These are phyloP conservation scores for Apiospora koreana DNA, from an alignment of 2,329 filamentous ascomycete genomes.

Conservation along the genomic window DNA sequence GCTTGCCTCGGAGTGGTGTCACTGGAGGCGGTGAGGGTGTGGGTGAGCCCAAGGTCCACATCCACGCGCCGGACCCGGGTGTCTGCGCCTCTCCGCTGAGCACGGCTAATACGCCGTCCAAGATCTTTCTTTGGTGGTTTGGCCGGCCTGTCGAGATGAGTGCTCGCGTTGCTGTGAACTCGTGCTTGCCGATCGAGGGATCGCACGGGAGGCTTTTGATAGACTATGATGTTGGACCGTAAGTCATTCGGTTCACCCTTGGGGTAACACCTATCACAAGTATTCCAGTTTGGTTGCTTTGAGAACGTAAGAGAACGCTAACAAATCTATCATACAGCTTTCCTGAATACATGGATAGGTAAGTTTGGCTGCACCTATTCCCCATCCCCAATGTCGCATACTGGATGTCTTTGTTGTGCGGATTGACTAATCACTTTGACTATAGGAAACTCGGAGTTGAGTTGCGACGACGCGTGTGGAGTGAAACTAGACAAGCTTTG, in stretches of 20 bases:
- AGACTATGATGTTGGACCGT: background rate
- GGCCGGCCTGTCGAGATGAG: background rate
- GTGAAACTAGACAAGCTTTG: background rate
- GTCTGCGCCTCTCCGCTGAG: background rate
- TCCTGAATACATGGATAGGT: background rate
- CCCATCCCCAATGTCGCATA: background rate
- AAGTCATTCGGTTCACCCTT: too few relatives aligned
- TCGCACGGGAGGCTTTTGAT: background rate
- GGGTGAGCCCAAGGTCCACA: background rate
- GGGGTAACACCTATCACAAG: too few relatives aligned
- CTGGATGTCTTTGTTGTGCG: too few relatives aligned
- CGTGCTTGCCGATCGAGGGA: background rate
- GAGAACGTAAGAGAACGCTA: background rate
- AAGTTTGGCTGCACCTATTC: background rate
- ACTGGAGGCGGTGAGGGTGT: too few relatives aligned
- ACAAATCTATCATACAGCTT: background rate
- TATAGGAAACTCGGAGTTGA: background rate
- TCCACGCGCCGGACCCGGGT: background rate
- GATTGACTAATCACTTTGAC: background rate
- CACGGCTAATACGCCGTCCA: background rate
- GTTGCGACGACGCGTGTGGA: background rate
- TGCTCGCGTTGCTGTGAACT: background rate
- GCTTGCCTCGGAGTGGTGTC: background rate
- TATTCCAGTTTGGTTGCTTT: background rate
- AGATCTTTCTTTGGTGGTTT: background rate